Conservation (phyloP, 371 early-diverging fungal species). For the Synchytrium microbalum region DNA sequence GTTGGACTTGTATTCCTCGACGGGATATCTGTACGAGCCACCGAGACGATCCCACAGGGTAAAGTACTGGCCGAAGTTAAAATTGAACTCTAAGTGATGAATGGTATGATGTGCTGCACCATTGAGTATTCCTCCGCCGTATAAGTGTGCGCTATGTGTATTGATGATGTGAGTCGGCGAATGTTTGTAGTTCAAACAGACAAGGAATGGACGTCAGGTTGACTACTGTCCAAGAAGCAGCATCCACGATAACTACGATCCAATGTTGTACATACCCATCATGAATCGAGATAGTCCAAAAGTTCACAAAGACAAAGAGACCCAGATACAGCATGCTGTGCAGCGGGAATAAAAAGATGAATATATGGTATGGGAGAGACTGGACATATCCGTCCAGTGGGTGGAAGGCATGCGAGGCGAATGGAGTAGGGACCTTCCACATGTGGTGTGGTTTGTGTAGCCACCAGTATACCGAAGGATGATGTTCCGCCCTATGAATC, state of each 20-base stretch:
- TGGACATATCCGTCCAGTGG: constrained; percentile 89
- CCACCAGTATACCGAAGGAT: constrained; percentile 73
- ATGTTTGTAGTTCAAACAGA: neutral
- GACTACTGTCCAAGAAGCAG: neutral
- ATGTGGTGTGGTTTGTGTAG: constrained; percentile 82
- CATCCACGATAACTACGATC: constrained; percentile 5
- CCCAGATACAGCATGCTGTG: constrained; percentile 76
- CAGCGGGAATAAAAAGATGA: constrained; percentile 81
- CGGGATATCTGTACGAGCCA: constrained; percentile 36
- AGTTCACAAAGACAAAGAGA: constrained; percentile 81
- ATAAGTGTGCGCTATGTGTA: constrained; percentile 48
- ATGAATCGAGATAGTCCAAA: constrained; percentile 95
- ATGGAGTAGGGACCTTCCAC: constrained; percentile 87
- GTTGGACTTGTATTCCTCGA: constrained; percentile 29
- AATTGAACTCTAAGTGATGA: constrained; percentile 95
- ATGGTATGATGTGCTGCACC: constrained; percentile 92
- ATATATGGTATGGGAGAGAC: constrained; percentile 89
- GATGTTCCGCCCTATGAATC: constrained; percentile 87
- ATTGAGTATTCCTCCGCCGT: constrained; percentile 52
- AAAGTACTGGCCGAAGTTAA: constrained; percentile 96
- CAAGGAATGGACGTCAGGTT: constrained; percentile 1
- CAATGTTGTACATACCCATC: constrained; percentile 52
- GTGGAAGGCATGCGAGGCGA: constrained; percentile 93
- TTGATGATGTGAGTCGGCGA: constrained; percentile 1
- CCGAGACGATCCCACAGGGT: constrained; percentile 55